Percentiles rank a stretch among this genome's conserved stretches.
Evolutionary conservation across 768 basidiomycete genomes (phyloP).

Genomic region (Xanthoconium purpureum): DNA sequence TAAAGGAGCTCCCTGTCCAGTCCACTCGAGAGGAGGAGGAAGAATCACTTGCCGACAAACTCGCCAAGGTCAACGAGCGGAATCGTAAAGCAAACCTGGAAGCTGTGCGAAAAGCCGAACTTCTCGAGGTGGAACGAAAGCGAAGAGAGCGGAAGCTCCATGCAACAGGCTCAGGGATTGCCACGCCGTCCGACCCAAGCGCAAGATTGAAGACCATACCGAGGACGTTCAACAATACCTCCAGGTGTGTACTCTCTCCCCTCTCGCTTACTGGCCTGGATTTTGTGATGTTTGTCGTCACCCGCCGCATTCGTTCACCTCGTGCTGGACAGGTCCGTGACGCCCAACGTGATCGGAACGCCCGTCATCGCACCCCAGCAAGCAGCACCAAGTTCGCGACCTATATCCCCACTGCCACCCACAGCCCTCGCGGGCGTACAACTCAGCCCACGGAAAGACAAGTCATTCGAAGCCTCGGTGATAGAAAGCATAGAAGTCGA

Average conservation of each 20-base stretch:
- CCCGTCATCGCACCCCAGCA: conserved; percentile 35
- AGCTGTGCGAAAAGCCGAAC: conserved; percentile 72
- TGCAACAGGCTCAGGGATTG: conserved; percentile 34
- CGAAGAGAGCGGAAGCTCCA: conserved; percentile 62
- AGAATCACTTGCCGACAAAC: conserved; percentile 41
- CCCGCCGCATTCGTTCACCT: conserved; percentile 7
- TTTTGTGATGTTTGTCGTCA: conserved; percentile 21
- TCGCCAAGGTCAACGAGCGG: conserved; percentile 84
- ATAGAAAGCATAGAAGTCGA: conserved; percentile 72
- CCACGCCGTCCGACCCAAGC: conserved; percentile 55
- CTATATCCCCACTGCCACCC: conserved; percentile 36
- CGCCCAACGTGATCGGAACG: conserved; percentile 50
- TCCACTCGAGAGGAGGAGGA: conserved; percentile 25
- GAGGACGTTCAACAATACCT: conserved; percentile 50
- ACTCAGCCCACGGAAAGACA: conserved; percentile 31
- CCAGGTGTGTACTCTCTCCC: conserved; percentile 50
- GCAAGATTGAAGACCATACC: conserved; percentile 66
- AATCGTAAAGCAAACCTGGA: conserved; percentile 85
- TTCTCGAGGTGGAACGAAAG: conserved; percentile 65
- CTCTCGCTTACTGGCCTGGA: conserved; percentile 6
- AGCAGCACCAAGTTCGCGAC: conserved; percentile 27
- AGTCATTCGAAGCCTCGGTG: conserved; percentile 53
- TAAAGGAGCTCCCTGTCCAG: conserved; percentile 49
- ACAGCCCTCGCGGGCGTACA: conserved; percentile 25
- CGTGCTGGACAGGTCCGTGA: conserved; percentile 31